Base-by-base conservation (phyloP, 1,284 basidiomycete genomes). In the Wallemia hederae region DNA sequence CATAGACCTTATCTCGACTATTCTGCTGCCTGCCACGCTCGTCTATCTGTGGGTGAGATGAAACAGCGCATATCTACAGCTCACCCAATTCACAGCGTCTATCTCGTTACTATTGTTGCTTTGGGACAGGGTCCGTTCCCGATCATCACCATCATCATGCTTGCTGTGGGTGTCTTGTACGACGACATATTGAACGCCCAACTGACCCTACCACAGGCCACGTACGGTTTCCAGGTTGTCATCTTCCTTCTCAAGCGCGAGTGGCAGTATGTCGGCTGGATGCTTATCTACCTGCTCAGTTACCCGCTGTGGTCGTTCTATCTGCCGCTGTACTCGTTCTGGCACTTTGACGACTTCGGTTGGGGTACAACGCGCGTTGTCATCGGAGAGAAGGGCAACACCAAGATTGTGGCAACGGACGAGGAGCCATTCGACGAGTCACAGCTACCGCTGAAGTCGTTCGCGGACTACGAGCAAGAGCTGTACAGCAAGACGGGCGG, bases 291-390 rank as follows among this genome's bases (percentile, higher is more conserved):
- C 73, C 84, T 96, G 69, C 70, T 89, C 24, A 89, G 88, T 60
- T 88, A 92, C 64, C 88, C 88, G 1, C 79, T 79, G 59, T 91
- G 89, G 75, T 90, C 90, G 24, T 83, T 98, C 74, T 78, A 89
- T 72, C 77, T 97, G 39, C 92, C 91, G 0, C 73, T 96, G 24
- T 96, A 96, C 72, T 92, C 92, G 1, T 97, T 97, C 81, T 98
- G 91, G 92, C 81, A 78, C 66, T 97, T 97, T 91, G 92, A 97
- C 72, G 89, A 94, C 72, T 97, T 97, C 79, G 91, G 87, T 2
- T 94, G 89, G 94, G 94, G 94, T 79, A 78, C 79, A 58, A 94
- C 90, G 24, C 85, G 87, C 80, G 71, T 91, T 64, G 91, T 98
- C 28, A 74, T 94, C 65, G 92, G 91, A 66, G 92, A 98, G 72